Conservation (phyloP, 2,329 filamentous ascomycete species). For the Phaeosphaeriaceae sp. region DNA sequence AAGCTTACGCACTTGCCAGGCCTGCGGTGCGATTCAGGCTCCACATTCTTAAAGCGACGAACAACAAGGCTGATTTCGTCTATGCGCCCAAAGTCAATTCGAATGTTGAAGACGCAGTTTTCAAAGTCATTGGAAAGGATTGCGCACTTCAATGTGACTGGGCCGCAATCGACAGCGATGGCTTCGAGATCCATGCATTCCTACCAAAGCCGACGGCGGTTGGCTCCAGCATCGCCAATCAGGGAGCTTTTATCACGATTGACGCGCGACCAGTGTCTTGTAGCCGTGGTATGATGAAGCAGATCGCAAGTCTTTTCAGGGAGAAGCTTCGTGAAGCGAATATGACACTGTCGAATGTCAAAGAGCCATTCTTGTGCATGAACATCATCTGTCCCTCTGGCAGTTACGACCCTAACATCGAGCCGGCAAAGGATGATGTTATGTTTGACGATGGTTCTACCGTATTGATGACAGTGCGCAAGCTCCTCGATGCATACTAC, state of each 20-base stretch:
- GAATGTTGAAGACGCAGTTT: constrained; percentile 63
- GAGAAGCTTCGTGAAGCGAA: constrained; percentile 52
- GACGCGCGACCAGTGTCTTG: constrained; percentile 70
- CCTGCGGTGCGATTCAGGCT: constrained; percentile 68
- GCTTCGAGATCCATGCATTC: constrained; percentile 63
- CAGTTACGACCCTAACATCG: constrained; percentile 75
- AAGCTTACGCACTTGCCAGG: constrained; percentile 71
- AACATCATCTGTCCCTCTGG: constrained; percentile 67
- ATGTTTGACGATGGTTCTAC: constrained; percentile 66
- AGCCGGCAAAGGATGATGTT: constrained; percentile 75
- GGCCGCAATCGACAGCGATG: constrained; percentile 43
- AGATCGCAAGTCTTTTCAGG: constrained; percentile 63
- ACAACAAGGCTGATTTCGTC: constrained; percentile 62
- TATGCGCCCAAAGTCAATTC: constrained; percentile 65
- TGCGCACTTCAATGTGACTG: constrained; percentile 63
- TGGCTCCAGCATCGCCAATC: constrained; percentile 47
- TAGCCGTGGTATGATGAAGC: constrained; percentile 64
- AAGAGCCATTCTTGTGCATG: constrained; percentile 68
- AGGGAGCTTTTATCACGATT: constrained; percentile 68
- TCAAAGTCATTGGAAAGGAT: constrained; percentile 68
- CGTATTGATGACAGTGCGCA: constrained; percentile 54
- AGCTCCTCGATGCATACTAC: constrained; percentile 54
- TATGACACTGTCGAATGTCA: constrained; percentile 38
- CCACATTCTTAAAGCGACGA: constrained; percentile 62
- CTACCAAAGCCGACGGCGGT: constrained; percentile 61